Conservation (phyloP, 164 flowering plant species). For the Nymphaea thermarum region DNA sequence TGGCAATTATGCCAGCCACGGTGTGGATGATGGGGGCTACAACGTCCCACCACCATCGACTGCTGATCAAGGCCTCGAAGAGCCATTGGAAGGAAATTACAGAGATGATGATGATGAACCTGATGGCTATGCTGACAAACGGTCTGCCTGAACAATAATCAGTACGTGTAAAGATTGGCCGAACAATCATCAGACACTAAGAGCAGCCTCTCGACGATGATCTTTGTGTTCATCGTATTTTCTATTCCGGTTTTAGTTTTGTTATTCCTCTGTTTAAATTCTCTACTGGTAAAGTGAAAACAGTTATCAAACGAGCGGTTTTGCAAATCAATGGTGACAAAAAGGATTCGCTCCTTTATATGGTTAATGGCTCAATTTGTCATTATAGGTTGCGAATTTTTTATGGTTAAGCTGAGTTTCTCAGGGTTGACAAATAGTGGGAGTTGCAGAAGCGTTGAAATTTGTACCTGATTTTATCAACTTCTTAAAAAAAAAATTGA, state of each 20-base stretch:
- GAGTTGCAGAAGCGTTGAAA: too few relatives aligned
- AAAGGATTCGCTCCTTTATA: too few relatives aligned
- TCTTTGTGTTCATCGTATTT: neutral
- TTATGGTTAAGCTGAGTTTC: too few relatives aligned
- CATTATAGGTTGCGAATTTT: too few relatives aligned
- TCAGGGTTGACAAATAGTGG: too few relatives aligned
- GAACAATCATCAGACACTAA: neutral
- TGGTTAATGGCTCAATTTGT: too few relatives aligned
- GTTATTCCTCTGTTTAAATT: neutral
- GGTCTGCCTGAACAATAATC: constrained; percentile 4
- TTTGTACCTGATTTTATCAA: too few relatives aligned
- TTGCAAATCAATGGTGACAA: too few relatives aligned
- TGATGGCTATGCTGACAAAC: constrained; percentile 29
- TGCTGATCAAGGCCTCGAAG: constrained; percentile 8
- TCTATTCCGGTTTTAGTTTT: neutral
- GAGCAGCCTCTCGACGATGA: neutral
- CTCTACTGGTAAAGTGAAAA: neutral
- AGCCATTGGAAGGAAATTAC: constrained; percentile 11
- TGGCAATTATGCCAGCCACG: constrained; percentile 7
- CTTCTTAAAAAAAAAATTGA: too few relatives aligned
- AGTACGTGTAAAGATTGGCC: neutral
- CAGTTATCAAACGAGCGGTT: neutral
- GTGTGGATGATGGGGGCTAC: constrained; percentile 3
- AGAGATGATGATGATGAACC: constrained; percentile 30
- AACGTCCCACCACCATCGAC: constrained; percentile 7